A percentile compares a stretch with the other conserved stretches of the same genome.
Conservation (phyloP, 139 green algal species). For the Volvox reticuliferus region DNA sequence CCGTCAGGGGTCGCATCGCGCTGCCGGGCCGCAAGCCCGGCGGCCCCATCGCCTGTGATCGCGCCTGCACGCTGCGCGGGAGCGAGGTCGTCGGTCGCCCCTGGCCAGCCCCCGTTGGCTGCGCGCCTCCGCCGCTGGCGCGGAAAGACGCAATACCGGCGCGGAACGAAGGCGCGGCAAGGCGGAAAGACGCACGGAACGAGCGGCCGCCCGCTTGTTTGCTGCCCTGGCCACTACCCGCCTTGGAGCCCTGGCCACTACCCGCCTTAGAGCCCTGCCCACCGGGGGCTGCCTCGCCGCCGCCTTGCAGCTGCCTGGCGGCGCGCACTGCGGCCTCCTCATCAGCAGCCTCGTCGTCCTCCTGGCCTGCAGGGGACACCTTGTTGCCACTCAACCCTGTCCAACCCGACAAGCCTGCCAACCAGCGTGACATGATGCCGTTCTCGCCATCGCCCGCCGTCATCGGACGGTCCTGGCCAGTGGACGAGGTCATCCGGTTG, state of each 20-base stretch:
- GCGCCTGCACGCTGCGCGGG: constrained; percentile 11
- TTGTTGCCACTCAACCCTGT: constrained; percentile 13
- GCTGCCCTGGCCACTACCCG: not conserved
- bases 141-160: not conserved
- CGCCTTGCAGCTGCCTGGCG: not conserved
- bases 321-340: constrained; percentile 27
- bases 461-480: not conserved
- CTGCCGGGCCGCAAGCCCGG: not conserved
- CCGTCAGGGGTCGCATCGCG: constrained; percentile 9
- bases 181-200: not conserved
- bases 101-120: not conserved
- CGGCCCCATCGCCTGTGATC: not conserved
- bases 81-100: not conserved
- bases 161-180: not conserved
- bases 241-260: not conserved
- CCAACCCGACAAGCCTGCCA: constrained; percentile 27
- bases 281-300: not conserved
- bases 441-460: not conserved
- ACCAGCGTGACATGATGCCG: constrained; percentile 45
- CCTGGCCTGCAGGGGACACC: not conserved
- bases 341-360: constrained; percentile 5
- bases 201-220: not conserved
- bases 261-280: not conserved
- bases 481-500: not conserved
- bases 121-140: not conserved